Base-by-base conservation (phyloP, 495 filamentous ascomycete species). In the Penicillium alfredii region DNA sequence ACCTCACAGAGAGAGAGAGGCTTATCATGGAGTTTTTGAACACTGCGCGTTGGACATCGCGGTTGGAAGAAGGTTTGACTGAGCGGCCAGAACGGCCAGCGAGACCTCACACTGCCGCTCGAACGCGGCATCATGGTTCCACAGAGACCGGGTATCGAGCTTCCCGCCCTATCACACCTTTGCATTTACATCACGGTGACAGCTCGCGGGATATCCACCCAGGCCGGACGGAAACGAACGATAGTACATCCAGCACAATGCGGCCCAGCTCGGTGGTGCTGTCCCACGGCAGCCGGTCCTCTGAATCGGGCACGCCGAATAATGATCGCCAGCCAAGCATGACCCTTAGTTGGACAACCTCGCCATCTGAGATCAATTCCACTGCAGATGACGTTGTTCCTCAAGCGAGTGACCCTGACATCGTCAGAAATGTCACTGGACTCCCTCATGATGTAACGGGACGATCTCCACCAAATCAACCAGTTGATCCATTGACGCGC, bases 21-120 rank as follows among this genome's bases (percentile, higher is more conserved):
- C 59, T 72, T 33, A 70, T 81, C 24, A 60, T 81, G 33, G 76
- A 81, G 15, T 73, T 71, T 42, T 53, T 81, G 40, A 72, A 66
- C 33, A 63, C 64, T 10, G 63, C 64, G 22, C 63, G 66, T 17
- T 68, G 53, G 56, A 56, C 61, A 6, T 53, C 63, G 24, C 51
- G 58, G 36, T 25, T 53, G 22, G 63, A 66, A 40, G 61, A 60
- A 33, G 52, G 57, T 15, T 35, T 55, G 25, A 49, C 57, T 8
- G 64, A 65, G 22, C 55, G 60, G 29, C 47, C 55, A 21, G 64
- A 63, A 29, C 52, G 56, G 30, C 44, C 56, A 21, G 38, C 54
- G 0, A 61, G 60, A 36, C 47, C 56, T 25, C 53, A 45, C 28
- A 39, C 50, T 45, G 49, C 36, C 27, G 47, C 38, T 62, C 64